phyloP scores from a whole-genome alignment of 331 rosid species.

The Quercus lobata region DNA sequence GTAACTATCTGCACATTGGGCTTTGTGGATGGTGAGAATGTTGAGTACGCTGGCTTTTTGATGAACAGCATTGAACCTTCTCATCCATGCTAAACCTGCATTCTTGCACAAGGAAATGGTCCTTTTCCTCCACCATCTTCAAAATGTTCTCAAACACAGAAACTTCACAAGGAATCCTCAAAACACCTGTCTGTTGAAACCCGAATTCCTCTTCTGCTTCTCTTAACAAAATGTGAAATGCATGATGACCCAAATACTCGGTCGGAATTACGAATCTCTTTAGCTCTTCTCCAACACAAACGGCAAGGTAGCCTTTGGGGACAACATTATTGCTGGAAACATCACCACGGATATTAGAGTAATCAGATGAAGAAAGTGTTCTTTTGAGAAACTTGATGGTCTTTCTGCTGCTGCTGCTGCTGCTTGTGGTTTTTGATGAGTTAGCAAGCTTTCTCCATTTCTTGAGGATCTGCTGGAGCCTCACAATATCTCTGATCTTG shows the following conservation, averaged over 20 bases:
- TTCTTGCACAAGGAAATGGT: conserved; percentile 31
- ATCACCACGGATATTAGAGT: conserved; percentile 8
- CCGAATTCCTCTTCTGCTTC: conserved; percentile 97
- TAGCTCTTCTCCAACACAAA: conserved; percentile 76
- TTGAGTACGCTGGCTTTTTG: conserved; percentile 36
- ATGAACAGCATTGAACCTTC: conserved; percentile 44
- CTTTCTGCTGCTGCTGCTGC: conserved; percentile 25
- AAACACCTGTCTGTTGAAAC: conserved; percentile 77
- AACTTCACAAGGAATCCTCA: conserved; percentile 85
- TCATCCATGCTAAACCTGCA: conserved; percentile 36
- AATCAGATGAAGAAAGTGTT: conserved; percentile 59
- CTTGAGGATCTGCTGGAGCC: conserved; percentile 92
- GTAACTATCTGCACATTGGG: conserved; percentile 77
- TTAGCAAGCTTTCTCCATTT: conserved; percentile 86
- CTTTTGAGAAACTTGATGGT: conserved; percentile 70
- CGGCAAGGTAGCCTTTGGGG: conserved; percentile 87
- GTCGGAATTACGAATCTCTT: conserved; percentile 83
- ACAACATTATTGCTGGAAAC: conserved; percentile 40
- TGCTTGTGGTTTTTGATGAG: conserved; percentile 43
- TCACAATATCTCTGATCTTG: conserved; percentile 86
- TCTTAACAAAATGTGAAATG: conserved; percentile 62
- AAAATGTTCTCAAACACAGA: conserved; percentile 60
- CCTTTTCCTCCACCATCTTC: conserved; percentile 57
- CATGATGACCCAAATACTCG: conserved; percentile 53
- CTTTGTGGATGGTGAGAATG: conserved; percentile 68